Base-by-base conservation (phyloP, 169 alveolate genomes). In the Eimeria acervulina region DNA sequence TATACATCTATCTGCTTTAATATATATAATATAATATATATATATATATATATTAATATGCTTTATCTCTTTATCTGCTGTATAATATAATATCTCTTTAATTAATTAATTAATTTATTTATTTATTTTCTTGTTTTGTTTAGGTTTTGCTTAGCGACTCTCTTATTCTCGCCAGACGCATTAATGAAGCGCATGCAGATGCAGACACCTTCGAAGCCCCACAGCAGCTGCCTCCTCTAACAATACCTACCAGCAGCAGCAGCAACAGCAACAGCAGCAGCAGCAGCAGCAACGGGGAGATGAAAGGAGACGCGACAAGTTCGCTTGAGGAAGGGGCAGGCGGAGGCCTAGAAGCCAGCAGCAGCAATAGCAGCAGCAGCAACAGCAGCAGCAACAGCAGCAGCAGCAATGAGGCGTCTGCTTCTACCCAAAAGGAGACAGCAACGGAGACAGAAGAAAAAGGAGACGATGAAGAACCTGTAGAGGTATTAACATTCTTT, bases 111-210 rank as follows among this genome's bases (percentile, higher is more conserved):
- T n/a, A n/a, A n/a, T n/a, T n/a, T n/a, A n/a, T n/a, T n/a, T n/a
- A n/a, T n/a, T n/a, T n/a, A n/a, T n/a, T n/a, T n/a, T n/a, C n/a
- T n/a, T n/a, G n/a, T 44, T 13, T 3, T 84, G 8, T 17, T 84
- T 72, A 90, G 95, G 90, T 90, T 15, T 80, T 90, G 55, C 63
- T 90, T 31, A 90, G 95, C 63, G 95, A 90, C 61, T 63, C 88
- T 55, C 47, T 90, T 28, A 31, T 76, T 15, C 72, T 90, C n/a
- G 90, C 85, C 1, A 72, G 95, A 12, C 89, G 76, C 26, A 70
- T 90, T 1, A 90, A 90, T 33, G 89, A 26, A 12, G 95, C 95
- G 17, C 23, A 3, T 21, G 4, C 28, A 4, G 26, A 13, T 8
- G 19, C 55, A 28, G 26, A 4, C 28, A 6, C 1, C 5, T 78